A percentile compares a stretch with the other conserved stretches of the same genome.
These are phyloP conservation scores for Cyclotella distinguenda DNA, from an alignment of 108 stramenopile genomes.

Conservation along the genomic window DNA sequence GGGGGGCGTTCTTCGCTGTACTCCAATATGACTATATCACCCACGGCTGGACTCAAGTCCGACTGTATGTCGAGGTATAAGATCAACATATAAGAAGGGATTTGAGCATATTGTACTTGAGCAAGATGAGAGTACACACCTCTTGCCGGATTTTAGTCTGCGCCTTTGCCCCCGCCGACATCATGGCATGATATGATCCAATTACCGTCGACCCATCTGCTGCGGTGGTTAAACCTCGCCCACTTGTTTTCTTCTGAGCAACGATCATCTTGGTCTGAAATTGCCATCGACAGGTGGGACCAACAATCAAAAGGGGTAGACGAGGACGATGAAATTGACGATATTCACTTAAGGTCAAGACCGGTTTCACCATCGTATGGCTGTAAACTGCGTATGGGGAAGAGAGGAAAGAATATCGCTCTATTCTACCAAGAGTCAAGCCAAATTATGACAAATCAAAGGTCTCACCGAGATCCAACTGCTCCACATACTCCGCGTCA, in stretches of 20 bases:
- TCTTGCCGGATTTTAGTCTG: constrained; percentile 78
- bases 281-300: constrained; percentile 73
- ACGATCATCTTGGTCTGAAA: constrained; percentile 72
- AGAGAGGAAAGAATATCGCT: background rate
- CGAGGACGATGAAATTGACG: constrained; percentile 85
- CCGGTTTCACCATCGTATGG: constrained; percentile 63
- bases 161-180: constrained; percentile 72
- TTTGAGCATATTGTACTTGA: background rate
- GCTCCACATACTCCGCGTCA: constrained; percentile 84
- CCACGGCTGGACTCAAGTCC: constrained; percentile 74
- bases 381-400: constrained; percentile 48
- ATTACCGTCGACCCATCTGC: constrained; percentile 53
- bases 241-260: constrained; percentile 23
- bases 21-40: constrained; percentile 76
- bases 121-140: no score
- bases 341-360: constrained; percentile 59
- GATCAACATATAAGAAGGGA: background rate
- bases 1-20: constrained; percentile 86
- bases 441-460: background rate
- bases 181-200: constrained; percentile 68
- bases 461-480: constrained; percentile 64
- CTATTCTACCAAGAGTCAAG: background rate
- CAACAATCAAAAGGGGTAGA: constrained; percentile 61
- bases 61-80: constrained; percentile 14
- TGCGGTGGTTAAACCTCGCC: constrained; percentile 19